Percentiles rank a stretch among this genome's conserved stretches.
These are phyloP conservation scores for Pneumocystis wakefieldiae DNA, from an alignment of 1,139 yeast genomes.

Conservation along the genomic window DNA sequence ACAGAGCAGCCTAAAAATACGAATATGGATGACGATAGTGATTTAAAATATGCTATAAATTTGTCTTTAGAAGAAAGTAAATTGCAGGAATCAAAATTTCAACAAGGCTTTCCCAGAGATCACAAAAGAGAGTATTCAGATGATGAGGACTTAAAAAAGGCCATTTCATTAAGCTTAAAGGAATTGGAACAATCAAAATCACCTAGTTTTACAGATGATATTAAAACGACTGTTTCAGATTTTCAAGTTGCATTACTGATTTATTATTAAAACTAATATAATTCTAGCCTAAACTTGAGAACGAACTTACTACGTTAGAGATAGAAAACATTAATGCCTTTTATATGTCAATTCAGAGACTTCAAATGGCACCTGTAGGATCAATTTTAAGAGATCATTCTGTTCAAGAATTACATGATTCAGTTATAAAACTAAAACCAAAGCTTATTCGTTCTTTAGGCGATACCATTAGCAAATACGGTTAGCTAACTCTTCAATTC, in stretches of 20 bases:
- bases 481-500: conserved; percentile 23
- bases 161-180: conserved; percentile 80
- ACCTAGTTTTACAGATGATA: neutral
- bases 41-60: conserved; percentile 61
- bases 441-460: conserved; percentile 54
- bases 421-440: conserved; percentile 55
- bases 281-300: conserved; percentile 7
- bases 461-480: conserved; percentile 51
- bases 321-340: conserved; percentile 57
- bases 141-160: conserved; percentile 81
- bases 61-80: conserved; percentile 48
- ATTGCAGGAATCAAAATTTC: neutral
- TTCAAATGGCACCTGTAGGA: conserved; percentile 35
- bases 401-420: conserved; percentile 48
- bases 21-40: conserved; percentile 34
- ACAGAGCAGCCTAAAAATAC: neutral
- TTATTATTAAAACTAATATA: conserved; percentile 4
- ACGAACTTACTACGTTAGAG: conserved; percentile 41
- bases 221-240: neutral
- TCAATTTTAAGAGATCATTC: conserved; percentile 46
- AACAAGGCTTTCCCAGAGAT: conserved; percentile 1
- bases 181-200: conserved; percentile 31
- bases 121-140: conserved; percentile 33
- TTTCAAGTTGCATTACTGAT: neutral
- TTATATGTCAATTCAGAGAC: conserved; percentile 46